Evolutionary conservation across 306 rosid genomes (phyloP).

Genomic region (Fagus crenata): DNA sequence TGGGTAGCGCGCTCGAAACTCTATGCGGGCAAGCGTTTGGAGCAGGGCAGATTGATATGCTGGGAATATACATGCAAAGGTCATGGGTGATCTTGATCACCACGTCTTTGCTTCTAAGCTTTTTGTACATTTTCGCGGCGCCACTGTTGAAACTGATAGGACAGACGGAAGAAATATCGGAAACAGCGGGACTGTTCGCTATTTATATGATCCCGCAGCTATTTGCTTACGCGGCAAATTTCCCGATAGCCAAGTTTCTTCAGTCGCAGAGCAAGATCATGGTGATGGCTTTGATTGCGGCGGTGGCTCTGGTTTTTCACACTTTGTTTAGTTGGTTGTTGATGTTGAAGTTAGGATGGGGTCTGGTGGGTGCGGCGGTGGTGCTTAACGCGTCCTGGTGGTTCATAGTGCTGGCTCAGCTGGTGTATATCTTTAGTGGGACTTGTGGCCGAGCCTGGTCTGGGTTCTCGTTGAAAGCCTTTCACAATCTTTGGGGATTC

Average conservation of each 20-base stretch:
- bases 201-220: slow-evolving; percentile 90
- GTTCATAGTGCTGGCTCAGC: slow-evolving; percentile 62
- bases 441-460: slow-evolving; percentile 70
- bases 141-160: slow-evolving; percentile 54
- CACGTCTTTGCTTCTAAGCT: slow-evolving; percentile 40
- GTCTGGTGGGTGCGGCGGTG: slow-evolving; percentile 70
- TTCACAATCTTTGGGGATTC: slow-evolving; percentile 66
- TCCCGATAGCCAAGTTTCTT: slow-evolving; percentile 73
- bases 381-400: slow-evolving; percentile 77
- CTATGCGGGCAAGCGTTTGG: slow-evolving; percentile 91
- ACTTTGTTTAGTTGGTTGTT: slow-evolving; percentile 67
- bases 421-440: slow-evolving; percentile 57
- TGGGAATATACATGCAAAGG: slow-evolving; percentile 86
- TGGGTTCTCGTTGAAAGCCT: slow-evolving; percentile 72
- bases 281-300: slow-evolving; percentile 81
- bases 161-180: slow-evolving; percentile 60
- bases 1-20: slow-evolving; percentile 94
- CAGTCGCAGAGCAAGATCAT: slow-evolving; percentile 88
- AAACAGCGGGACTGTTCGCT: slow-evolving; percentile 69
- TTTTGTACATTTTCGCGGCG: slow-evolving; percentile 59
- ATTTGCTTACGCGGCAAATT: slow-evolving; percentile 77
- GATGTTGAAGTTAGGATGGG: slow-evolving; percentile 64
- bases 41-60: slow-evolving; percentile 71
- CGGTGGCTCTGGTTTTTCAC: slow-evolving; percentile 57
- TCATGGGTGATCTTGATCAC: slow-evolving; percentile 72